Percentiles rank a stretch among this genome's conserved stretches.
Evolutionary conservation across 1,139 yeast species (phyloP).

Genomic region (Tardiomyces digboiensis): DNA sequence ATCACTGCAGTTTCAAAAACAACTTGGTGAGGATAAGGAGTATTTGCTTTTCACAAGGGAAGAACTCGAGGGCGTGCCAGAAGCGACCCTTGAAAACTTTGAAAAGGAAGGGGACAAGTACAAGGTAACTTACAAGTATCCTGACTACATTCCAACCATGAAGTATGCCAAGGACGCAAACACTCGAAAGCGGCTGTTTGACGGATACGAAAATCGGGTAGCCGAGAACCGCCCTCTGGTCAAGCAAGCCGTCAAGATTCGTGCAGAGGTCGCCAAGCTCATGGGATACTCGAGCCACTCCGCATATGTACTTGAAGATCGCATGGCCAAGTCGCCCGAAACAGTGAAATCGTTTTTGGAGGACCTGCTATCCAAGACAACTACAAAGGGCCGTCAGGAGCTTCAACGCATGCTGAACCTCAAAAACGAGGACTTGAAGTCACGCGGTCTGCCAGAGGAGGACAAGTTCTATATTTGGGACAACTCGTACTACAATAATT

Average conservation of each 20-base stretch:
- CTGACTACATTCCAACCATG: constrained; percentile 69
- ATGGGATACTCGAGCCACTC: constrained; percentile 63
- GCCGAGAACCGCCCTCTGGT: constrained; percentile 51
- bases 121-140: constrained; percentile 73
- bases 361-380: constrained; percentile 49
- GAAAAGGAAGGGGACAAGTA: constrained; percentile 38
- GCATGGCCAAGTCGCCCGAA: constrained; percentile 66
- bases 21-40: constrained; percentile 64
- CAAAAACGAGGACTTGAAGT: constrained; percentile 43
- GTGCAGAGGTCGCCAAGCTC: constrained; percentile 51
- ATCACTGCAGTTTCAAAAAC: constrained; percentile 48
- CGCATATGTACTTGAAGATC: constrained; percentile 58
- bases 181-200: constrained; percentile 56
- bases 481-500: constrained; percentile 51
- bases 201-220: constrained; percentile 59
- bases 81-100: constrained; percentile 48
- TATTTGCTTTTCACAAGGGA: constrained; percentile 47
- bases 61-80: constrained; percentile 68
- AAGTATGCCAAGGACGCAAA: constrained; percentile 54
- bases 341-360: constrained; percentile 51
- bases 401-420: constrained; percentile 37
- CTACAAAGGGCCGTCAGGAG: constrained; percentile 51
- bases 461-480: constrained; percentile 64
- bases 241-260: constrained; percentile 45
- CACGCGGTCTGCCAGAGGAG: constrained; percentile 34